A percentile compares a stretch with the other conserved stretches of the same genome.
Conservation (phyloP, 176 grass and related monocot genomes). For the Pontederia paniculata region DNA sequence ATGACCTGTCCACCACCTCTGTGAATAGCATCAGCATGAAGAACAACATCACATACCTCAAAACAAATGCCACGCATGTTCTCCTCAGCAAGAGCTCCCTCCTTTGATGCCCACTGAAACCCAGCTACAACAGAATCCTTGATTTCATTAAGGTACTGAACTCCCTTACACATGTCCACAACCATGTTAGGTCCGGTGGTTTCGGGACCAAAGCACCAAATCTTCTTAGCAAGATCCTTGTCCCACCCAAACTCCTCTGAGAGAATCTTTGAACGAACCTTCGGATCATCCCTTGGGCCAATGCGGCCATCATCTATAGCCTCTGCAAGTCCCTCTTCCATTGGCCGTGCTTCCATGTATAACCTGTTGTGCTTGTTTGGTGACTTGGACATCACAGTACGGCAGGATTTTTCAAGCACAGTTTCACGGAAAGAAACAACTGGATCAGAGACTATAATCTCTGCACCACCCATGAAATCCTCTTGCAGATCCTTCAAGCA, state of each 20-base stretch:
- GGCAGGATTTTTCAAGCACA: conserved; percentile 64
- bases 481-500: conserved; percentile 75
- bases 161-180: conserved; percentile 91
- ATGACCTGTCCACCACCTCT: conserved; percentile 84
- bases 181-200: conserved; percentile 82
- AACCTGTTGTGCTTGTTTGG: conserved; percentile 77
- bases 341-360: conserved; percentile 67
- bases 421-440: conserved; percentile 93
- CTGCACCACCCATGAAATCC: conserved; percentile 82
- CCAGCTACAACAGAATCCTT: conserved; percentile 86
- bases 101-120: conserved; percentile 84
- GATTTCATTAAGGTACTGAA: conserved; percentile 84
- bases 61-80: conserved; percentile 83
- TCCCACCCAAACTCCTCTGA: conserved; percentile 75
- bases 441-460: conserved; percentile 60
- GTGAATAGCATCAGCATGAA: conserved; percentile 84
- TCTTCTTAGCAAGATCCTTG: conserved; percentile 84
- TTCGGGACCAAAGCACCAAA: conserved; percentile 86
- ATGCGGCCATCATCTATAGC: conserved; percentile 62
- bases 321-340: conserved; percentile 65
- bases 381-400: conserved; percentile 87
- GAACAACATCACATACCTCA: conserved; percentile 77
- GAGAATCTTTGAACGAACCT: conserved; percentile 55
- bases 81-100: conserved; percentile 66
- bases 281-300: conserved; percentile 70